Base-by-base conservation (phyloP, 2,329 filamentous ascomycete genomes). In the Fusarium haematococcum region DNA sequence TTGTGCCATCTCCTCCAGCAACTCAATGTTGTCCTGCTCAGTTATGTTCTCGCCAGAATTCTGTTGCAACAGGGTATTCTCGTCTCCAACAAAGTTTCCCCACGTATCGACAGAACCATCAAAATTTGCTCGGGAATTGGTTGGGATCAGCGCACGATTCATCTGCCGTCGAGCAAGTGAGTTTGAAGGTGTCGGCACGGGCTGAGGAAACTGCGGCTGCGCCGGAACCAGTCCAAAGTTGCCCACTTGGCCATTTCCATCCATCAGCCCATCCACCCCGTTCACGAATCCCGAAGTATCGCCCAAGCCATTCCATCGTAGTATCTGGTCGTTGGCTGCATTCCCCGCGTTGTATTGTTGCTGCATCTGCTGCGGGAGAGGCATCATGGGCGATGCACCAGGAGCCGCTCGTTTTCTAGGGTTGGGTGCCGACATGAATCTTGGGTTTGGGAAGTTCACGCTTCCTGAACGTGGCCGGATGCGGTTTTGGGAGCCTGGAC, bases 1-100 rank as follows among this genome's bases (percentile, higher is more conserved):
- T 74, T 92, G 88, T 25, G 95, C 95, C 83, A 91, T 91, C 80
- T 93, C 91, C 80, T 97, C 95, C 70, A 98, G 85, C 64, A 93
- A 88, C 71, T 95, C 93, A 69, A 97, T 88, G 75, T 91, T 94
- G 75, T 97, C 92, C 78, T 91, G 86, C 80, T 92, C 90, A 18
- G 73, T 74, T 30, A 75, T 25, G 48, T 77, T 77, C 57, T 83
- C 84, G 52, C 81, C 81, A 0, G 80, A 52, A 48, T 80, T 80
- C 61, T 83, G 83, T 20, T 82, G 79, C 32, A 87, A 77, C 14
- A 87, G 75, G 32, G 79, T 76, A 43, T 77, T 76, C 16, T 83
- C 82, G 30, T 88, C 86, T 9, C 86, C 84, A n/a, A 78, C 79
- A 70, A 86, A 87, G 20, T 78, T 78, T 18, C 79, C 71, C 85